Base-by-base conservation (phyloP, 2,329 filamentous ascomycete genomes). In the Teratosphaeria gauchensis region DNA sequence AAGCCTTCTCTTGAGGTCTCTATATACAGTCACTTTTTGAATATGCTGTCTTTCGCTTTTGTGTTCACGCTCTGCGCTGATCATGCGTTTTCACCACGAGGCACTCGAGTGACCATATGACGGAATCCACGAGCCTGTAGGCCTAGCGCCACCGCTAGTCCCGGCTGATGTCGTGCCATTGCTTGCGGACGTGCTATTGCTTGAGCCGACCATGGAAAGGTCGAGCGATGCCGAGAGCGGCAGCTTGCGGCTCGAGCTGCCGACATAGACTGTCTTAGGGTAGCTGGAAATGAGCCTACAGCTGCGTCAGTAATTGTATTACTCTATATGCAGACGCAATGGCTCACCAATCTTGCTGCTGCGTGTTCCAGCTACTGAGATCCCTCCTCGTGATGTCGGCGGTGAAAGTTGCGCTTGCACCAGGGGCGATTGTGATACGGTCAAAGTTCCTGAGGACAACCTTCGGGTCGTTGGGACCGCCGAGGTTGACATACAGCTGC, bases 301-400 rank as follows among this genome's bases (percentile, higher is more conserved):
- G n/a, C 21, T 31, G 31, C 2, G 31, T 58, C 30, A 58, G 53
- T 56, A 33, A 33, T 1, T 51, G 19, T 33, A 4, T 24, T 42
- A 52, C 28, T 19, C 52, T 32, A 19, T 14, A 54, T n/a, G 16
- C 48, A 12, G 35, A 42, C 2, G 9, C 32, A 24, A 19, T 2
- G 2, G 32, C 63, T 58, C 59, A 66, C 92, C 92, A 97, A 77
- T 96, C 86, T 79, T 96, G 92, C n/a, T 76, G 72, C 1, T 70
- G 79, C 0, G 82, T 77, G 65, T 96, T 89, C 92, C 92, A 96
- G 76, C 91, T 94, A 71, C 87, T 90, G 58, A 96, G 65, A 69
- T 96, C 92, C 58, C 90, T 84, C 46, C 92, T 82, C 5, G 85
- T 91, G 58, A 96, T 74, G 16, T 85, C 81, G 0, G 83, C 85